phyloP scores from a whole-genome alignment of 2,329 filamentous ascomycete species.

The Byssothecium circinans region DNA sequence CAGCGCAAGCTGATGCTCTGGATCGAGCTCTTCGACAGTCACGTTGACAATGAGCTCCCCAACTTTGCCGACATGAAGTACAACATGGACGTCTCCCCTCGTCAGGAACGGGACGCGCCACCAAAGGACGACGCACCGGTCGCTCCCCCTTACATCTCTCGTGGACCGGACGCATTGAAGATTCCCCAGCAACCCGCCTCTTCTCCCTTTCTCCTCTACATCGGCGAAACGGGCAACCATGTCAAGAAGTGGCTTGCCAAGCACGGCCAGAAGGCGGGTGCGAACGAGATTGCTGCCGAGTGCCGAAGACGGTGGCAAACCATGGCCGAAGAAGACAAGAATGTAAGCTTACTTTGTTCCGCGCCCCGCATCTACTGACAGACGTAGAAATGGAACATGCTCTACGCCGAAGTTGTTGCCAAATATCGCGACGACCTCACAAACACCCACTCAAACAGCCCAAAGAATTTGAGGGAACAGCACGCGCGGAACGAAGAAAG shows the following conservation, averaged over 20 bases:
- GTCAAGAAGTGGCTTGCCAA: slow-evolving; percentile 43
- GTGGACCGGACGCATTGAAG: slow-evolving; percentile 35
- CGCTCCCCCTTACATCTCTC: slow-evolving; percentile 18
- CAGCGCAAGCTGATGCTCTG: slow-evolving; percentile 66
- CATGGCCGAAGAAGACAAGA: slow-evolving; percentile 44
- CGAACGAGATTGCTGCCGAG: slow-evolving; percentile 46
- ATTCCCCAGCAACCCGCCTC: slow-evolving; percentile 44
- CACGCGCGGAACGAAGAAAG: slow-evolving; percentile 44
- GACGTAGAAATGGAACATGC: slow-evolving; percentile 44
- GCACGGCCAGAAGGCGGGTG: slow-evolving; percentile 41
- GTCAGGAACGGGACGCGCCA: slow-evolving; percentile 21
- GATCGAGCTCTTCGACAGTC: slow-evolving; percentile 65
- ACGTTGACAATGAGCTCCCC: slow-evolving; percentile 45
- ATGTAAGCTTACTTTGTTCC: slow-evolving; percentile 15
- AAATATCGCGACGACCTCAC: slow-evolving; percentile 42
- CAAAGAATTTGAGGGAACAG: slow-evolving; percentile 41
- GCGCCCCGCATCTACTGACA: slow-evolving; percentile 13
- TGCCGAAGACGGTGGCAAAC: slow-evolving; percentile 44
- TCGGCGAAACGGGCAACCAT: slow-evolving; percentile 43
- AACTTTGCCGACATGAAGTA: slow-evolving; percentile 43
- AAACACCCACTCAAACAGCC: slow-evolving; percentile 38
- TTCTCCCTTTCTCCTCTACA: slow-evolving; percentile 45
- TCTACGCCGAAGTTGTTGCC: slow-evolving; percentile 45
- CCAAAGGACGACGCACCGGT: slow-evolving; percentile 15
- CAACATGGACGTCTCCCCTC: slow-evolving; percentile 35